phyloP scores from a whole-genome alignment of 768 basidiomycete genomes.

The Daedaleopsis sinensis region DNA sequence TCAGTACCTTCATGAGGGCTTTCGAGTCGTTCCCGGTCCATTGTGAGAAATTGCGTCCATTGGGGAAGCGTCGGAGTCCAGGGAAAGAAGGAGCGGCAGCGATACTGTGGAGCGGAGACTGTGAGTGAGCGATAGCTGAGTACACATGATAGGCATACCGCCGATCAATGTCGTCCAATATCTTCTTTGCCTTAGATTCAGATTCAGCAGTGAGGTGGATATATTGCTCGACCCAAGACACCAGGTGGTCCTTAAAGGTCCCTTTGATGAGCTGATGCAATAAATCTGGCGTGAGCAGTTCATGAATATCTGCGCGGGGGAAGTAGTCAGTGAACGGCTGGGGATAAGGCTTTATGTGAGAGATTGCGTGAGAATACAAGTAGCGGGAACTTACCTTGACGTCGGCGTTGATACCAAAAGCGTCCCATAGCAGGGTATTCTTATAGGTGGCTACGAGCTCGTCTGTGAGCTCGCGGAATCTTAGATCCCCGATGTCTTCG shows the following conservation, averaged over 20 bases:
- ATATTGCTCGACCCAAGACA: conserved; percentile 15
- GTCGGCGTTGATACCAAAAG: conserved; percentile 30
- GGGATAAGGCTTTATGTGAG: no score
- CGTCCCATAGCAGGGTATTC: conserved; percentile 31
- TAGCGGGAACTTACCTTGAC: conserved; percentile 24
- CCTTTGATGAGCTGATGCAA: conserved; percentile 29
- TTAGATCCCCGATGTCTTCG: background rate
- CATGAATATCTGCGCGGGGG: conserved; percentile 25
- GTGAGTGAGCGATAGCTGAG: background rate
- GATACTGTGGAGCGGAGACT: no score
- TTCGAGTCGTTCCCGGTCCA: conserved; percentile 34
- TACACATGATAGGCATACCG: conserved; percentile 4
- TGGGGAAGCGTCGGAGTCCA: conserved; percentile 25
- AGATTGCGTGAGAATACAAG: background rate
- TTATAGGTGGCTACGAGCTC: no score
- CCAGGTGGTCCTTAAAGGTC: conserved; percentile 26
- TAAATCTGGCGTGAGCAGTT: conserved; percentile 19
- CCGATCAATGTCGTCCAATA: conserved; percentile 22
- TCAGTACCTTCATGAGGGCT: conserved; percentile 30
- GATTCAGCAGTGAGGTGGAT: conserved; percentile 15
- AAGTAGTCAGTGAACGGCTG: conserved; percentile 25
- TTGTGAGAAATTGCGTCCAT: conserved; percentile 30
- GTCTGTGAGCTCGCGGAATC: background rate
- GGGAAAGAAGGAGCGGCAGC: conserved; percentile 25
- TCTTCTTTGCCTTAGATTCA: background rate